These are phyloP conservation scores for Pharnaceum exiguum DNA, from an alignment of 148 eudicot species.

Conservation along the genomic window DNA sequence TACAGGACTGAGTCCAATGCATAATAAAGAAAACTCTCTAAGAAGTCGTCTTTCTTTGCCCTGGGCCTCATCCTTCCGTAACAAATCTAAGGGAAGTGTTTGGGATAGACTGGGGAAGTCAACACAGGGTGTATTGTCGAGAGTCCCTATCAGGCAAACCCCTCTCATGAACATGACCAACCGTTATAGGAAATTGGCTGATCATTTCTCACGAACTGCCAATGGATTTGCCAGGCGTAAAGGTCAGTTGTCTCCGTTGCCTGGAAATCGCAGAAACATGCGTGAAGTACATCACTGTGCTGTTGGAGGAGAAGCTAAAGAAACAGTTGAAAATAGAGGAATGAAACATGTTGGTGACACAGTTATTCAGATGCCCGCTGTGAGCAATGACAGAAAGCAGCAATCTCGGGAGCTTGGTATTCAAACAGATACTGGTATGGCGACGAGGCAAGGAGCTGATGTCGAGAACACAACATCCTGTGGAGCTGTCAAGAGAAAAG, in stretches of 20 bases:
- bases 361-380: neutral
- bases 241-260: neutral
- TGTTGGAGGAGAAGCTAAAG: neutral
- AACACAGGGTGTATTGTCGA: neutral
- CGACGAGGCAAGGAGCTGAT: neutral
- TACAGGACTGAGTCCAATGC: neutral
- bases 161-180: neutral
- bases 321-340: neutral
- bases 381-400: constrained; percentile 8
- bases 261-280: neutral
- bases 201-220: neutral
- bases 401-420: constrained; percentile 2
- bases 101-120: constrained; percentile 26
- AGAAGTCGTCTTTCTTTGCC: neutral
- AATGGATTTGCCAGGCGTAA: neutral
- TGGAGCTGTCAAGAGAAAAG: constrained; percentile 25
- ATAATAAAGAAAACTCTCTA: neutral
- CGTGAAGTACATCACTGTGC: neutral
- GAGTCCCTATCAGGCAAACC: neutral
- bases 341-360: neutral
- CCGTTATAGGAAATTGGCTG: neutral
- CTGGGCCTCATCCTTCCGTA: neutral
- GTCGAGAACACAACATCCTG: neutral
- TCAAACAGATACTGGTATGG: neutral
- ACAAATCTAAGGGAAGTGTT: constrained; percentile 14